Percentiles rank a stretch among this genome's conserved stretches.
Evolutionary conservation across 805 yeast genomes (phyloP).

Genomic region (Kazachstania africana): DNA sequence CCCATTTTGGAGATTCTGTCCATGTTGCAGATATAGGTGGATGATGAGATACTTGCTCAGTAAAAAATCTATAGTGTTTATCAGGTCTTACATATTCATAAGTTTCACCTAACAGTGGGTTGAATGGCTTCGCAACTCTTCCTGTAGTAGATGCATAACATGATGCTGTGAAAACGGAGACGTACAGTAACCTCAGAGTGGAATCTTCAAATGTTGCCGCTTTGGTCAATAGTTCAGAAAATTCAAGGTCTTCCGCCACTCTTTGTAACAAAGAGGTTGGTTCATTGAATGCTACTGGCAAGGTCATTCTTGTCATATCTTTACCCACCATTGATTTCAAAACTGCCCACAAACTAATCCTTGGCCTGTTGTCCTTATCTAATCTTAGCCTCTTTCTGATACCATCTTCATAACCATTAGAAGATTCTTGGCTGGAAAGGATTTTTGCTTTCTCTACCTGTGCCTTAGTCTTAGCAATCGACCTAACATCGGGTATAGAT

Average conservation of each 20-base stretch:
- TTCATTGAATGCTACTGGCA: constrained; percentile 95
- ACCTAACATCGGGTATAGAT: not conserved
- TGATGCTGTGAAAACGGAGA: constrained; percentile 88
- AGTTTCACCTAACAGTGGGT: constrained; percentile 90
- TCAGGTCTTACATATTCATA: constrained; percentile 88
- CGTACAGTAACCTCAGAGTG: constrained; percentile 68
- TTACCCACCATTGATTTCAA: constrained; percentile 90
- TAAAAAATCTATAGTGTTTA: constrained; percentile 65
- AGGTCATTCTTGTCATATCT: constrained; percentile 91
- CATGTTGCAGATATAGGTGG: constrained; percentile 89
- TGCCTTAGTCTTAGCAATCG: constrained; percentile 1
- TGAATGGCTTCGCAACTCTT: constrained; percentile 93
- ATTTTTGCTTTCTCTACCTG: constrained; percentile 20
- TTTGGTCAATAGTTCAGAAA: constrained; percentile 59
- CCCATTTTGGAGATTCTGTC: constrained; percentile 85
- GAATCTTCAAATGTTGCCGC: constrained; percentile 72
- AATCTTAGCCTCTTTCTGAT: constrained; percentile 55
- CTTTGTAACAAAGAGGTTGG: constrained; percentile 88
- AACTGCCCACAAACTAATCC: constrained; percentile 85
- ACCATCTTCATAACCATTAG: constrained; percentile 74
- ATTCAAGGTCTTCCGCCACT: constrained; percentile 90
- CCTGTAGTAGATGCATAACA: constrained; percentile 87
- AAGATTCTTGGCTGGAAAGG: constrained; percentile 35
- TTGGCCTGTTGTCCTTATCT: constrained; percentile 80
- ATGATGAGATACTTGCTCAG: constrained; percentile 94